Evolutionary conservation across 108 stramenopile species (phyloP), one percentile per base, ranked within the genome.

Genomic region (Cyclostephanos tholiformis): DNA sequence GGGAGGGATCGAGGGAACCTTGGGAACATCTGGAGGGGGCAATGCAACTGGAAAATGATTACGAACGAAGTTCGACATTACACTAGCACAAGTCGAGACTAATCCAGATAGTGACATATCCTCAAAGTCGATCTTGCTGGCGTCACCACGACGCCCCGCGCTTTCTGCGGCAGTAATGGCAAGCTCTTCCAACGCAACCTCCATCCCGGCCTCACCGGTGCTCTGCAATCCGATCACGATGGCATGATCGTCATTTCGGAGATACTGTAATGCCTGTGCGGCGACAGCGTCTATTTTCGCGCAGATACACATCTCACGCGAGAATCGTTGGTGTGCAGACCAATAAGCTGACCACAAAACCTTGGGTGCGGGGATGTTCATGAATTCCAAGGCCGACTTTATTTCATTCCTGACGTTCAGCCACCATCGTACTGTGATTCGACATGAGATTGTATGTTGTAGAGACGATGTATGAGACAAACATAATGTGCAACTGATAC

Each of bases 271-370:
- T 39, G 90, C 82, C 63, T 88, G 74, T 5, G 62, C 49, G 41
- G 81, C 86, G 4, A 92, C 63, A 39, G 67, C 77, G 10, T 89
- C 88, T 20, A 94, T 79, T 72, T 95, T 95, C 61, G 82, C 63
- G 52, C 86, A 91, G 44, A 93, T 87, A 50, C 86, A 85, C 67
- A 95, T 57, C 71, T 90, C 87, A 30, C 84, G 84, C 61, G 89
- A 94, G 68, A 92, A 94, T 35, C 94, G 87, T 69, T 94, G 93
- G 59, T 89, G 87, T 9, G 93, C 83, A 19, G 77, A 69, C 93
- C 93, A 94, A 75, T 84, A 94, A 12, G 71, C 69, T 22, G 56
- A 52, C 91, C 87, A 88, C 22, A 85, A 44, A 30, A 20, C 29
- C 36, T 69, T 81, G 4, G 71, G 69, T 58, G 72, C 50, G 10